phyloP scores from a whole-genome alignment of 352 stramenopile genomes.

The Phytophthora tubulina region DNA sequence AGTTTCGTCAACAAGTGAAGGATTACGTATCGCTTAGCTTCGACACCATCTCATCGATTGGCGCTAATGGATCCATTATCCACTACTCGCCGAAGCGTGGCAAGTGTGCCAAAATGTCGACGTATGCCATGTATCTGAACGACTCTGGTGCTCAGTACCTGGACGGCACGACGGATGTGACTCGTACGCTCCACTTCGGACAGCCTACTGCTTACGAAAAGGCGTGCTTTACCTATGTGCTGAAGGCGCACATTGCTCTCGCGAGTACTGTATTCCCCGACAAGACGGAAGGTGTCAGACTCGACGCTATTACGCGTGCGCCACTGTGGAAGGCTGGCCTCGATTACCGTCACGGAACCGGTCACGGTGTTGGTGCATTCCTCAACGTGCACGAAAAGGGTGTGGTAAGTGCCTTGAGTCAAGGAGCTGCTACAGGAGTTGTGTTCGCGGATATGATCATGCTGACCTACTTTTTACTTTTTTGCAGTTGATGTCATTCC shows the following conservation, averaged over 20 bases:
- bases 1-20: slow-evolving; percentile 85
- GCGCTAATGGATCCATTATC: slow-evolving; percentile 97
- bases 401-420: slow-evolving; percentile 51
- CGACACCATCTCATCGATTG: slow-evolving; percentile 97
- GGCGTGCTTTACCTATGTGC: slow-evolving; percentile 96
- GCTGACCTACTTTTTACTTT: slow-evolving; percentile 15
- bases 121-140: slow-evolving; percentile 97
- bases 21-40: slow-evolving; percentile 96
- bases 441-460: neutral
- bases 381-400: slow-evolving; percentile 98
- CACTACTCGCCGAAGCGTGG: slow-evolving; percentile 92
- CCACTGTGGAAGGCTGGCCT: slow-evolving; percentile 95
- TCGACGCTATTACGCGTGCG: slow-evolving; percentile 97
- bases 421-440: neutral
- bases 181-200: slow-evolving; percentile 98
- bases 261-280: slow-evolving; percentile 88
- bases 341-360: slow-evolving; percentile 98
- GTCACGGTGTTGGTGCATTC: slow-evolving; percentile 97
- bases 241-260: slow-evolving; percentile 98
- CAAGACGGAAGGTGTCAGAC: slow-evolving; percentile 94
- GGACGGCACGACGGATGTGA: slow-evolving; percentile 99
- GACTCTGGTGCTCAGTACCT: slow-evolving; percentile 99
- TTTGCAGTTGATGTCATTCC: slow-evolving; percentile 83
- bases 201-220: slow-evolving; percentile 93
- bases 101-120: slow-evolving; percentile 89